Evolutionary conservation across 257 asterid genomes (phyloP).

Genomic region (Solanum sejunctum): DNA sequence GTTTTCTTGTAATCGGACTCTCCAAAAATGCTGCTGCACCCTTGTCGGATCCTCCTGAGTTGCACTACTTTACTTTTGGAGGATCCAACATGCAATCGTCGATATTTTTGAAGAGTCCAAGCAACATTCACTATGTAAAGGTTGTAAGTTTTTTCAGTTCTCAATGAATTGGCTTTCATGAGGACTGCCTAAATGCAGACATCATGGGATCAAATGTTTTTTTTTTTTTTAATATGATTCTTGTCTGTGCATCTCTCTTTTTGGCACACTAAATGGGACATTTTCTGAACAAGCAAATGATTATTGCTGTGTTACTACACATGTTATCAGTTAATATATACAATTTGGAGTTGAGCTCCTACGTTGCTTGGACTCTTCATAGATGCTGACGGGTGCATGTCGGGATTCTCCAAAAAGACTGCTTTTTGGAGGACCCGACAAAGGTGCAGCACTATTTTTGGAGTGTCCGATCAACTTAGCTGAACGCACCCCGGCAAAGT

Average conservation of each 20-base stretch:
- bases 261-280: background rate
- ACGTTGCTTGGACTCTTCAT: background rate
- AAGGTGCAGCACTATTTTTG: background rate
- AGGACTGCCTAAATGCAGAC: conserved; percentile 43
- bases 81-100: background rate
- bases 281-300: background rate
- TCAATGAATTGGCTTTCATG: conserved; percentile 5
- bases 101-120: background rate
- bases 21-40: background rate
- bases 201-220: conserved; percentile 48
- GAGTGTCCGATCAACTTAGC: background rate
- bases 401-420: background rate
- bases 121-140: background rate
- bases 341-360: background rate
- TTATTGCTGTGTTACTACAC: background rate
- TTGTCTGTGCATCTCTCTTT: background rate
- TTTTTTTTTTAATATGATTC: conserved; percentile 3
- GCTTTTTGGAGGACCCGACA: background rate
- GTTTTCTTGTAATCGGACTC: too few species aligned
- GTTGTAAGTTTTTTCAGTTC: background rate
- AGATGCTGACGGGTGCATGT: fast-evolving
- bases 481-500: background rate
- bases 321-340: background rate
- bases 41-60: background rate
- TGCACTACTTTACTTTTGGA: background rate